Percentiles rank a stretch among this genome's conserved stretches.
phyloP scores from a whole-genome alignment of 2,329 filamentous ascomycete genomes.

The Fusarium continuum region DNA sequence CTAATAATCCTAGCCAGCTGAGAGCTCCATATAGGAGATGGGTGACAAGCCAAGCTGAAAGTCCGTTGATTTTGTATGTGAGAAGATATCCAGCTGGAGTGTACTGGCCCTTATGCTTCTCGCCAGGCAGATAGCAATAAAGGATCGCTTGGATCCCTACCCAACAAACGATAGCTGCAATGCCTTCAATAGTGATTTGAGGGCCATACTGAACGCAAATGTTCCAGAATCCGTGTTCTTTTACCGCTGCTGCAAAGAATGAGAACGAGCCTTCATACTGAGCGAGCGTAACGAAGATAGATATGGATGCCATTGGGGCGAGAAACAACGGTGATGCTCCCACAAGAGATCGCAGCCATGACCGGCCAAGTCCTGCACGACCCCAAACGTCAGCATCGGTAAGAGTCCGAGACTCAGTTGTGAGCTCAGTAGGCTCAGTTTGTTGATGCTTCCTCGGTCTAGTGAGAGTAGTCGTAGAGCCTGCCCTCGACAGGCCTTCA shows the following conservation, averaged over 20 bases:
- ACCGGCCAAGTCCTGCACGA: slow-evolving; percentile 36
- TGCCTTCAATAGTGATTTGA: slow-evolving; percentile 22
- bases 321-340: slow-evolving; percentile 38
- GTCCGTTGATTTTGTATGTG: slow-evolving; percentile 55
- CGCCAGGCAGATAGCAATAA: slow-evolving; percentile 22
- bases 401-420: not conserved
- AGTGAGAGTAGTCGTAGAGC: slow-evolving; percentile 1
- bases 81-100: slow-evolving; percentile 56
- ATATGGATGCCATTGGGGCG: slow-evolving; percentile 36
- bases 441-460: not conserved
- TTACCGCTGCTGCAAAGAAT: slow-evolving; percentile 2
- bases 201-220: slow-evolving; percentile 29
- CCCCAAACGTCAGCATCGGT: slow-evolving; percentile 33
- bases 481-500: not conserved
- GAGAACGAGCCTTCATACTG: slow-evolving; percentile 36
- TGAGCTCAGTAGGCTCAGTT: not conserved
- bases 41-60: slow-evolving; percentile 52
- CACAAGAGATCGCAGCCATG: slow-evolving; percentile 38
- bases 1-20: slow-evolving; percentile 44
- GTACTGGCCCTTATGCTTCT: slow-evolving; percentile 48
- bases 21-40: slow-evolving; percentile 45
- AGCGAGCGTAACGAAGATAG: slow-evolving; percentile 38
- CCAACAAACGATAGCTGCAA: slow-evolving; percentile 17
- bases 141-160: slow-evolving; percentile 26
- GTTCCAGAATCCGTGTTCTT: slow-evolving; percentile 28